Base-by-base conservation (phyloP, 495 filamentous ascomycete species). In the Penicillium riverlandense region DNA sequence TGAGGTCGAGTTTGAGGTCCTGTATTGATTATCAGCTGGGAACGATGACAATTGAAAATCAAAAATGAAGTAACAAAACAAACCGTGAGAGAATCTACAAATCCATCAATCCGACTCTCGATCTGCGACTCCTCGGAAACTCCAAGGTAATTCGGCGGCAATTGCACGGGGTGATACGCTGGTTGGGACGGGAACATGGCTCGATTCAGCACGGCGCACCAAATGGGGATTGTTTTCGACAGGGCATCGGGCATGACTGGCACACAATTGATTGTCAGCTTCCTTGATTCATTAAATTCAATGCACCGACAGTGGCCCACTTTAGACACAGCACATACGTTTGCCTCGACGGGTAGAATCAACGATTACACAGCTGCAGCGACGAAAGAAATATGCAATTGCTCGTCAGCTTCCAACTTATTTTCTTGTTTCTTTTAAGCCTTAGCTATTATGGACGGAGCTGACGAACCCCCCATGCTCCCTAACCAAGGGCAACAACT, bases 321-420 rank as follows among this genome's bases (percentile, higher is more conserved):
- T 15, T 22, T 11, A 40, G 4, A 29, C 27, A 13, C 40, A 33
- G 38, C 35, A 73, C 73, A 49, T 74, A 80, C 83, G 75, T 71
- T 98, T 98, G 9, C 91, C 91, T 41, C 90, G 71, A 40, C 90
- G 74, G 1, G 91, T 98, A n/a, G 90, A 95, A 65, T 98, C 92
- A 32, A 96, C 87, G 37, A 98, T 83, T 51, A 97, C 85, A 60
- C 85, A 90, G 29, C 88, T 89, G 58, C 40, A 47, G 22, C 31
- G 30, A 31, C 44, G n/a, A 54, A 50, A 22, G 22, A 22, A 22
- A 22, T 22, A 22, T 22, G 22, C 22, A 6, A 22, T 22, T 22
- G 22, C 22, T 22, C 22, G 22, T 22, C 22, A 22, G 22, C 22
- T 22, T 22, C 22, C 22, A 3, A 22, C 4, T 22, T 22, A 4